Base-by-base conservation (phyloP, 2,329 filamentous ascomycete species). In the Colletotrichum sp. region DNA sequence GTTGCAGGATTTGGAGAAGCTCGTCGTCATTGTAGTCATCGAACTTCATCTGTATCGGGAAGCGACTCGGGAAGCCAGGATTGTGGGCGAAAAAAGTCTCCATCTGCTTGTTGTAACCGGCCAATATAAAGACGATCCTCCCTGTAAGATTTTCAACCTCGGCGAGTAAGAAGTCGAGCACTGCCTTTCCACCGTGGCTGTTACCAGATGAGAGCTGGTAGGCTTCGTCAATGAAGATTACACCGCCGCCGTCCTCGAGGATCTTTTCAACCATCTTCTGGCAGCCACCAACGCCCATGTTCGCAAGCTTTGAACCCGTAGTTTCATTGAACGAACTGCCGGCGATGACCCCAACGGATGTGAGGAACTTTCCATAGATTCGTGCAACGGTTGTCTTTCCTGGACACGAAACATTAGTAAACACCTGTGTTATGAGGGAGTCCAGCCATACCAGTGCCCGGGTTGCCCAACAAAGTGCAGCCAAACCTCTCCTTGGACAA, bases 161-260 rank as follows among this genome's bases (percentile, higher is more conserved):
- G 0, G 93, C 88, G 0, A 96, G 88, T 0, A 96, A 85, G 76
- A 89, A 95, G 77, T 96, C 94, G 0, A 96, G 85, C 0, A 95
- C 93, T 0, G 89, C 88, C 1, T 84, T 86, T 0, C 94, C 94
- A 1, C 90, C 90, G 4, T 81, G 79, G 27, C 85, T 93, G 71
- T 91, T 90, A 0, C 89, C 89, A 1, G 90, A 91, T 0, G 91
- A 88, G 0, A 96, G 86, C 78, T 96, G 94, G 79, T 96, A 96
- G 0, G 94, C 94, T 82, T 96, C 94, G 76, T 96, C 95, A 27
- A 96, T 93, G 80, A 96, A 96, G 2, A 95, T 80, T 0, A 92
- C 92, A 0, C 95, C 95, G 0, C 94, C 94, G 0, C 90, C 92
- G 1, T 83, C 78, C 32, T 92, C 86, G 6, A 91, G 82, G 1